A percentile compares a stretch with the other conserved stretches of the same genome.
These are phyloP conservation scores for Trypanosoma brucei DNA, from an alignment of 208 protist genomes.

Conservation along the genomic window DNA sequence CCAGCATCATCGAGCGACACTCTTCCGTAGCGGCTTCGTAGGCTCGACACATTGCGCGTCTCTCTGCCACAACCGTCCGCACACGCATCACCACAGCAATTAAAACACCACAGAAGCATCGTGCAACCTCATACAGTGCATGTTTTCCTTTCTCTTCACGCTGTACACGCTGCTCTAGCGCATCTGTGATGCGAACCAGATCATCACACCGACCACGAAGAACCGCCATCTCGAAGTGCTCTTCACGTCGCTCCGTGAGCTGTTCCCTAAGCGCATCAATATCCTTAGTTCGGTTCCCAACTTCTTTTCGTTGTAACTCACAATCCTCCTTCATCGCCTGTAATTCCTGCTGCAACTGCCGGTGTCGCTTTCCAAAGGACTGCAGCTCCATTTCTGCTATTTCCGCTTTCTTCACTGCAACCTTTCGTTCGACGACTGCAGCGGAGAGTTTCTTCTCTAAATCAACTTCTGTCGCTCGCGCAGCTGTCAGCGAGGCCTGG, in stretches of 20 bases:
- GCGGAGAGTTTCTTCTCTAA: conserved; percentile 10
- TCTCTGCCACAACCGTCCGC: neutral
- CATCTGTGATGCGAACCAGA: conserved; percentile 8
- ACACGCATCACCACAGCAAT: conserved; percentile 2
- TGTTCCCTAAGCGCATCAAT: conserved; percentile 5
- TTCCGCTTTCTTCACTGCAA: conserved; percentile 10
- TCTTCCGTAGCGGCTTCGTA: conserved; percentile 4
- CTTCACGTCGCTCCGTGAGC: conserved; percentile 5
- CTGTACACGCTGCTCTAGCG: conserved; percentile 8
- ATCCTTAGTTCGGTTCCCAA: neutral
- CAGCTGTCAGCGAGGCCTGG: conserved; percentile 6
- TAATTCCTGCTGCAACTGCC: conserved; percentile 4
- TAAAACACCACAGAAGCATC: conserved; percentile 3
- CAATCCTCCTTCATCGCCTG: conserved; percentile 7
- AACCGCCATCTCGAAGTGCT: conserved; percentile 18
- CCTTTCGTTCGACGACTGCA: conserved; percentile 12
- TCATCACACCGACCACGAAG: conserved; percentile 18
- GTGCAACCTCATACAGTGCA: conserved; percentile 9
- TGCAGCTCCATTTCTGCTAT: conserved; percentile 12
- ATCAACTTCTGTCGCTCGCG: neutral
- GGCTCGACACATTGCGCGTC: conserved; percentile 6
- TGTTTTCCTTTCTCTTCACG: conserved; percentile 2
- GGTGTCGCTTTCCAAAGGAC: conserved; percentile 1
- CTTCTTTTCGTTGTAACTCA: neutral
- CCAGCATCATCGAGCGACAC: neutral